Evolutionary conservation across 2,329 filamentous ascomycete genomes (phyloP), one percentile per base, ranked within the genome.

Genomic region (Hypocrella siamensis): DNA sequence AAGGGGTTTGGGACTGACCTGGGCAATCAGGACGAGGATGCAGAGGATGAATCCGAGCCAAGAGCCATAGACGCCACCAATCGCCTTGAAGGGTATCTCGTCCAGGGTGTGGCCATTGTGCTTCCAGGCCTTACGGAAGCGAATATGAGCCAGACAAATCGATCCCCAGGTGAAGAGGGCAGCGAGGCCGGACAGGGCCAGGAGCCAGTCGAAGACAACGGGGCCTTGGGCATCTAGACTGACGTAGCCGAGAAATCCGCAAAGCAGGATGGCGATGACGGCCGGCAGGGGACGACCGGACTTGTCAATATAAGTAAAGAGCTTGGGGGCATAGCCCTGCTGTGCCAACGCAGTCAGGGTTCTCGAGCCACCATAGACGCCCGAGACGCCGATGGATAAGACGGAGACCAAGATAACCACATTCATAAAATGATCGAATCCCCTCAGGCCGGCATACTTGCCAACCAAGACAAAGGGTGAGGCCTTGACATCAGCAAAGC

Each of bases 161-260:
- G 65, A 71, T 26, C 64, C 70, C 72, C 72, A 79, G 19, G 70
- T 70, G 50, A 75, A 76, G 37, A 78, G 63, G 30, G 67, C 63
- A 12, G 65, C 63, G 5, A 77, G 61, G 38, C 68, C 71, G 2
- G 70, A 75, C 14, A 77, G 55, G 14, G 72, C 66, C 17, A 70
- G 60, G 6, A 78, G 63, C 73, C 73, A 78, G 44, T 66, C 60
- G 39, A 78, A 74, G 26, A 75, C 63, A 3, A 54, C 51, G 14
- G 52, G 49, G 32, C 67, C 67, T 4, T 52, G 46, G 3, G 59
- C 48, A 4, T 49, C 47, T 3, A 60, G 45, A 42, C 55, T 58
- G 35, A 67, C 49, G 34, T 57, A 66, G 26, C 17, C 68, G 2
- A 75, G 50, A 3, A 60, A 44, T 16, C 67, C 69, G 26, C 70